phyloP scores from a whole-genome alignment of 306 rosid genomes.

The Cajanus cajan region DNA sequence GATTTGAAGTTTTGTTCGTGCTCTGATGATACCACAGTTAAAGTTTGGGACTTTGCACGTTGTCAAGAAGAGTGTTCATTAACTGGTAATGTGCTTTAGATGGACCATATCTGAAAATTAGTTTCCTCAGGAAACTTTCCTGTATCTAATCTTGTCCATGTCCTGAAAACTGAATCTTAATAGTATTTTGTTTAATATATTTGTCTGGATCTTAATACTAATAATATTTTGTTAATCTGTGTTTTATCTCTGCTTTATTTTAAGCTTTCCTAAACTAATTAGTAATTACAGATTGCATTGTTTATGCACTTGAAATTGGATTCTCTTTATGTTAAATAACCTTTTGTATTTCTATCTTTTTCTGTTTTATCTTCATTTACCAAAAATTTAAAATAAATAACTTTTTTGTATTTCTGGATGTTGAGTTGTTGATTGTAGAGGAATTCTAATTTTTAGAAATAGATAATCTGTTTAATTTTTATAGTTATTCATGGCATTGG shows the following conservation, averaged over 20 bases:
- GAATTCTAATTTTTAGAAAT: not conserved
- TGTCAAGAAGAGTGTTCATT: conserved; percentile 96
- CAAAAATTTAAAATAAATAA: too few species aligned
- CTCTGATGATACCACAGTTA: conserved; percentile 93
- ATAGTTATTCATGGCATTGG: not conserved
- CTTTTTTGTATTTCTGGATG: not conserved
- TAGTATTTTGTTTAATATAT: not conserved
- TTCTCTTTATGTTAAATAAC: not conserved
- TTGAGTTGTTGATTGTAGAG: not conserved
- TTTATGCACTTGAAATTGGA: not conserved
- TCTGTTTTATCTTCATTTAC: too few species aligned
- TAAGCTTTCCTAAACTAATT: not conserved
- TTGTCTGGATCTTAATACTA: not conserved
- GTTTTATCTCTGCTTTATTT: not conserved
- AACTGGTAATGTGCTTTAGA: conserved; percentile 91
- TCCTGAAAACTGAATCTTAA: not conserved
- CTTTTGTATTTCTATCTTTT: not conserved
- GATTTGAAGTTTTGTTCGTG: conserved; percentile 98
- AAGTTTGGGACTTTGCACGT: conserved; percentile 98
- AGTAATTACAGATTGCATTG: not conserved
- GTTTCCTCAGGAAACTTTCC: too few species aligned
- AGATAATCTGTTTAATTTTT: not conserved
- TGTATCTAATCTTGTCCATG: conserved; percentile 9
- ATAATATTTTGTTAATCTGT: not conserved
- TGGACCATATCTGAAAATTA: conserved; percentile 18